A percentile compares a stretch with the other conserved stretches of the same genome.
These are phyloP conservation scores for Dionaea muscipula DNA, from an alignment of 179 eudicot genomes.

Conservation along the genomic window DNA sequence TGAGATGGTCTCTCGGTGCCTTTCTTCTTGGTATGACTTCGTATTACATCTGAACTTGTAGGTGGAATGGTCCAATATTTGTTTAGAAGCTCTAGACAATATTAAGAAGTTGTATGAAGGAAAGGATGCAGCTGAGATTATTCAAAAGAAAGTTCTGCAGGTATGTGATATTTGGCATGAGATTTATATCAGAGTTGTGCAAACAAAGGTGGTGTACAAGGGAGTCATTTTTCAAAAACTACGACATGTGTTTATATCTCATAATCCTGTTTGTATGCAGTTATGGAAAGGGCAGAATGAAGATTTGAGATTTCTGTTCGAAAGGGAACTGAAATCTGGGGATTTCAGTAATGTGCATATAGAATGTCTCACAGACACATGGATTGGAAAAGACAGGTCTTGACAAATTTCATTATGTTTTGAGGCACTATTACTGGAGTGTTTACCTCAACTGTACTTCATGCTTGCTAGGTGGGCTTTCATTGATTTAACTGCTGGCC, in stretches of 20 bases:
- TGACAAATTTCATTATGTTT: background rate
- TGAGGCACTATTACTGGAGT: background rate
- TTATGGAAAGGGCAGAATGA: constrained; percentile 53
- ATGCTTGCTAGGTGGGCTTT: constrained; percentile 68
- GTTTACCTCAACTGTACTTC: constrained; percentile 8
- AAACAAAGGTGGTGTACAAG: background rate
- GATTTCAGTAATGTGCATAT: constrained; percentile 58
- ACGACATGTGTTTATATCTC: constrained; percentile 7
- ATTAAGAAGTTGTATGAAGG: constrained; percentile 58
- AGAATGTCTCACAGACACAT: constrained; percentile 91
- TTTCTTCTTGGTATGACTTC: background rate
- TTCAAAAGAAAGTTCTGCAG: constrained; percentile 71
- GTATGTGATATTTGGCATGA: constrained; percentile 22
- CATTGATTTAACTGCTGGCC: constrained; percentile 89
- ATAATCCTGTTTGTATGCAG: constrained; percentile 26
- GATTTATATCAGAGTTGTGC: background rate
- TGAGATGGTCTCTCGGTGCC: background rate
- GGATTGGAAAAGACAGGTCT: constrained; percentile 88
- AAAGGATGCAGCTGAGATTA: constrained; percentile 51
- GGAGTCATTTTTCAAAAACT: background rate
- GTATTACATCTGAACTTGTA: constrained; percentile 17
- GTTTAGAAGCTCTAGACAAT: constrained; percentile 56
- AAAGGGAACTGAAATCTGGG: constrained; percentile 62
- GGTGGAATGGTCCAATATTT: constrained; percentile 79
- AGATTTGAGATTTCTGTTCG: constrained; percentile 51